These are phyloP conservation scores for Salix dunnii DNA, from an alignment of 345 rosid genomes.

Conservation along the genomic window DNA sequence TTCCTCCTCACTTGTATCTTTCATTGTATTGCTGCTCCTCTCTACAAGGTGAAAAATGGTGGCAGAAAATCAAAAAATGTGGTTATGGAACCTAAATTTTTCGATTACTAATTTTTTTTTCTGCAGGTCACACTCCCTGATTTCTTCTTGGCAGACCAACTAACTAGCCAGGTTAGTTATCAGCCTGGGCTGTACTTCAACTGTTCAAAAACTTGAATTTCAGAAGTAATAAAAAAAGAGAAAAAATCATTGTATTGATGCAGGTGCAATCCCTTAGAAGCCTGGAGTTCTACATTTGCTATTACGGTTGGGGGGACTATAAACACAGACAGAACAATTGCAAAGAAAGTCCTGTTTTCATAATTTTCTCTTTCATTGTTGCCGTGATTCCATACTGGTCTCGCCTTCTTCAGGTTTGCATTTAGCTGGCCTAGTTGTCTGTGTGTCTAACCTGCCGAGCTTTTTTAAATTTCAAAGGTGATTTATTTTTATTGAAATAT, in stretches of 20 bases:
- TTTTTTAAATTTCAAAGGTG: background rate
- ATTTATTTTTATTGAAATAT: background rate
- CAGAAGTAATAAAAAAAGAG: background rate
- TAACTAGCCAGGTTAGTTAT: constrained; percentile 61
- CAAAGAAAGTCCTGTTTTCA: constrained; percentile 26
- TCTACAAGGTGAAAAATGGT: constrained; percentile 35
- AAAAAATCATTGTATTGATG: background rate
- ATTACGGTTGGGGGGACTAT: constrained; percentile 69
- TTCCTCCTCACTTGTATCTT: constrained; percentile 35
- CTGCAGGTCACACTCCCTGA: constrained; percentile 58
- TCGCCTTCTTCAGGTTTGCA: constrained; percentile 56
- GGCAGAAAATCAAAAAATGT: background rate
- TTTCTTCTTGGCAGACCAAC: constrained; percentile 66
- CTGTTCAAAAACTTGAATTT: background rate
- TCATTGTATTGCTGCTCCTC: constrained; percentile 42
- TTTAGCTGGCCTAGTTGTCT: background rate
- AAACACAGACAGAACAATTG: constrained; percentile 42
- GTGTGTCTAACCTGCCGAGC: background rate
- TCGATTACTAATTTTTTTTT: background rate
- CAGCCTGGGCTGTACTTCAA: background rate
- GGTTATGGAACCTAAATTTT: background rate
- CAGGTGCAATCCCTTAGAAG: constrained; percentile 75
- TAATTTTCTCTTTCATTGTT: constrained; percentile 46
- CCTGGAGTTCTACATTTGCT: constrained; percentile 65
- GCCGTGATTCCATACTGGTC: constrained; percentile 57